phyloP scores from a whole-genome alignment of 2,329 filamentous ascomycete genomes.

The Nemania diffusa region DNA sequence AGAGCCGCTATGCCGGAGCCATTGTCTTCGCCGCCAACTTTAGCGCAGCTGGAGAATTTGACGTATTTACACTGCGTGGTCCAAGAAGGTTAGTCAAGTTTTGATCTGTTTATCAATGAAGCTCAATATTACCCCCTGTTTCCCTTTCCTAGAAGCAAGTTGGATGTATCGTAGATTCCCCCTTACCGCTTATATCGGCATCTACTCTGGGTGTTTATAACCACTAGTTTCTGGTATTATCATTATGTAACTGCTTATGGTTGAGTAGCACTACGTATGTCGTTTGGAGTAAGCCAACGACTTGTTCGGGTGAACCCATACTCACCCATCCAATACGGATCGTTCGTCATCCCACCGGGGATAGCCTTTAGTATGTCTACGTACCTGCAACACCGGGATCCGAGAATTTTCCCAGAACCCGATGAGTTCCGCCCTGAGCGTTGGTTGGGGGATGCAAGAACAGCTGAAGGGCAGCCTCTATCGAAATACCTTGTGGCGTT shows the following conservation, averaged over 20 bases:
- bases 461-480: constrained; percentile 5
- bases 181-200: no score
- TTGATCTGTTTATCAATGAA: not conserved
- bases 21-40: not conserved
- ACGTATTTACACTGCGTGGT: not conserved
- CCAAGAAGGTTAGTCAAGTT: not conserved
- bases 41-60: not conserved
- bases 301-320: not conserved
- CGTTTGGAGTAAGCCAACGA: constrained; percentile 3
- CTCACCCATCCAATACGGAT: not conserved
- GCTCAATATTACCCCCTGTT: no score
- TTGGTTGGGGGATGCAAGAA: constrained; percentile 3
- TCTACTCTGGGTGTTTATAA: not conserved
- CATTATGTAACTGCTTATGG: not conserved
- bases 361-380: not conserved
- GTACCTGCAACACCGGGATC: constrained; percentile 8
- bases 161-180: no score
- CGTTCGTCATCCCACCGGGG: constrained; percentile 4
- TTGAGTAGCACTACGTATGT: constrained; percentile 1
- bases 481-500: constrained; percentile 15
- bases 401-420: constrained; percentile 2
- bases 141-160: no score
- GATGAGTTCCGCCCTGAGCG: constrained; percentile 19
- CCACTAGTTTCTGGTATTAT: not conserved
- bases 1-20: constrained; percentile 9